Percentiles rank a stretch among this genome's conserved stretches.
Evolutionary conservation across 305 asterid genomes (phyloP).

Genomic region (Rubia tinctorum): DNA sequence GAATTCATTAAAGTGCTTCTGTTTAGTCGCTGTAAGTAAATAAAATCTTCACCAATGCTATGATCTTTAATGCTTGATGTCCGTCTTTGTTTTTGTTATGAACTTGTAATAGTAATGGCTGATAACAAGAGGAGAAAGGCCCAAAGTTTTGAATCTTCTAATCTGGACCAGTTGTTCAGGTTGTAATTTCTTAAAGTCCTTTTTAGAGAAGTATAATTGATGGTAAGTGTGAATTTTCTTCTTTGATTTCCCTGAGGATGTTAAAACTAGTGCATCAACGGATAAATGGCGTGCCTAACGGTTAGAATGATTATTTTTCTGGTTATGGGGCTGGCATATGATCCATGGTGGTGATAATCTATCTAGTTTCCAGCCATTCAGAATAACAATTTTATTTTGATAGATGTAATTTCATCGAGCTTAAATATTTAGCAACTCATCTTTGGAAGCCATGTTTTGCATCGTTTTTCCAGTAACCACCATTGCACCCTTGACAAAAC

Average conservation of each 20-base stretch:
- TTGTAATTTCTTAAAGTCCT: not conserved
- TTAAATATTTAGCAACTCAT: not conserved
- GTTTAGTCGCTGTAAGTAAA: slow-evolving; percentile 76
- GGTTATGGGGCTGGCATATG: not conserved
- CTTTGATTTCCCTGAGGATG: not conserved
- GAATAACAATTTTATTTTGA: not conserved
- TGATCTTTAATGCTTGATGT: slow-evolving; percentile 9
- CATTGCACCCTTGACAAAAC: not conserved
- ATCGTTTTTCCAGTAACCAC: not conserved
- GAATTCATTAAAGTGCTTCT: slow-evolving; percentile 74
- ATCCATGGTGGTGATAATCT: not conserved
- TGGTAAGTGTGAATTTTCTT: not conserved
- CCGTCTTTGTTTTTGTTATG: not conserved
- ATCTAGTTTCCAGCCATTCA: not conserved
- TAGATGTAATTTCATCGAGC: not conserved
- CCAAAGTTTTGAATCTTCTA: not conserved
- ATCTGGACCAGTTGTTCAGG: not conserved
- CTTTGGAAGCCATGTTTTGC: not conserved
- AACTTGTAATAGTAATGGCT: not conserved
- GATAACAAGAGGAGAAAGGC: not conserved
- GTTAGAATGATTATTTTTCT: not conserved
- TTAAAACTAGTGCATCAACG: not conserved
- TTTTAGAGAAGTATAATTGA: not conserved
- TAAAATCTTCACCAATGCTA: slow-evolving; percentile 13
- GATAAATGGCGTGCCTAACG: not conserved